These are phyloP conservation scores for Beta lomatogona DNA, from an alignment of 179 eudicot species.

Conservation along the genomic window DNA sequence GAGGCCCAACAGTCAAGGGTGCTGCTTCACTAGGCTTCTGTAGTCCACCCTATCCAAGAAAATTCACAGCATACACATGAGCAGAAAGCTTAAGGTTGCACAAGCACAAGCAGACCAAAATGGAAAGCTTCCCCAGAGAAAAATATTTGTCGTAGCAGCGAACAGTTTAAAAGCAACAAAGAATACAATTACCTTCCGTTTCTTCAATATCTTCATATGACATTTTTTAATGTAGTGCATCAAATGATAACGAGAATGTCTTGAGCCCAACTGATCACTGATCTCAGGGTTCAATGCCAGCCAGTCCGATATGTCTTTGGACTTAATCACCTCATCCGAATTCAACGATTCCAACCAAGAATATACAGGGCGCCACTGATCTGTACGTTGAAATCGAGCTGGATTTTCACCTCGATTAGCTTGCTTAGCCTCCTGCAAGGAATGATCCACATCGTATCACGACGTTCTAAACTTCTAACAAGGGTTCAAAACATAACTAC, in stretches of 20 bases:
- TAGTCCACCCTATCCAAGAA: constrained; percentile 45
- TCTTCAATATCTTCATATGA: constrained; percentile 78
- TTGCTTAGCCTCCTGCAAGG: constrained; percentile 34
- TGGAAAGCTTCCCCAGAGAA: background rate
- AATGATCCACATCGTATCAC: constrained; percentile 25
- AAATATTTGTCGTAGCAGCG: background rate
- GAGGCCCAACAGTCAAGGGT: constrained; percentile 31
- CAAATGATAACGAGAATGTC: constrained; percentile 94
- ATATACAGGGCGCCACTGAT: constrained; percentile 91
- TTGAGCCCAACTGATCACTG: constrained; percentile 57
- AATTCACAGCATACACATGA: constrained; percentile 5
- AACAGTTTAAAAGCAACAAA: background rate
- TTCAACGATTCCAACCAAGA: constrained; percentile 88
- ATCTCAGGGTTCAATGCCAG: constrained; percentile 65
- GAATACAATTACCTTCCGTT: constrained; percentile 54
- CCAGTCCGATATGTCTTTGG: constrained; percentile 91
- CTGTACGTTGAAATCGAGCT: constrained; percentile 84
- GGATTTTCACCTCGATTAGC: constrained; percentile 42
- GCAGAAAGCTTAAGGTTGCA: background rate
- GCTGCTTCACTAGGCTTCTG: constrained; percentile 35
- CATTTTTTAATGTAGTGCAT: constrained; percentile 89
- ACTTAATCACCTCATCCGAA: constrained; percentile 70
- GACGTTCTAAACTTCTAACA: background rate
- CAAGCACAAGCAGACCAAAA: background rate
- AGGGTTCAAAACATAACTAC: background rate